These are phyloP conservation scores for Fusarium concolor DNA, from an alignment of 2,329 filamentous ascomycete species.

Conservation along the genomic window DNA sequence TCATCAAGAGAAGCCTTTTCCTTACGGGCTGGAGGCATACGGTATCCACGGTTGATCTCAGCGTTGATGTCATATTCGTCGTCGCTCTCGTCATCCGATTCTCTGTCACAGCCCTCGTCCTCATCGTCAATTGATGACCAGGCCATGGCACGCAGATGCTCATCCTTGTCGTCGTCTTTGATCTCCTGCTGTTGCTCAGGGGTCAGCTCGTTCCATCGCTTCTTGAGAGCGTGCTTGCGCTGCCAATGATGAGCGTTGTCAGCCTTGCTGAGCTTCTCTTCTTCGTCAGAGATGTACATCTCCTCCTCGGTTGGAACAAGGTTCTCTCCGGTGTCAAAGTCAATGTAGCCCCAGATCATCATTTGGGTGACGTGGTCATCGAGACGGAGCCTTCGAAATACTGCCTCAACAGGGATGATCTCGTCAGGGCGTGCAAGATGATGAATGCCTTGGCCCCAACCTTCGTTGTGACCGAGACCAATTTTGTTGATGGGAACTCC, in stretches of 20 bases:
- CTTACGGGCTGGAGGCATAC: conserved; percentile 21
- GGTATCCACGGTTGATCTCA: conserved; percentile 35
- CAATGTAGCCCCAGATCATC: conserved; percentile 71
- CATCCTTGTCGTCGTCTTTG: conserved; percentile 51
- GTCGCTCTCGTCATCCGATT: conserved; percentile 28
- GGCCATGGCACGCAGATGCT: conserved; percentile 51
- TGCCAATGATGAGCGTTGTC: conserved; percentile 57
- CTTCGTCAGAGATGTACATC: conserved; percentile 64
- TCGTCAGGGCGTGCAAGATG: conserved; percentile 69
- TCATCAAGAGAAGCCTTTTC: background rate
- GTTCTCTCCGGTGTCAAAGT: conserved; percentile 63
- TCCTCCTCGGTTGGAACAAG: conserved; percentile 63
- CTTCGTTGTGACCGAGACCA: conserved; percentile 65
- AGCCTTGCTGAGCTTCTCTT: conserved; percentile 48
- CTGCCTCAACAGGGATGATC: conserved; percentile 67
- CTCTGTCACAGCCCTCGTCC: conserved; percentile 31
- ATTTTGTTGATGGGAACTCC: conserved; percentile 65
- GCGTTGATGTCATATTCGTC: conserved; percentile 32
- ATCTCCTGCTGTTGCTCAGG: conserved; percentile 54
- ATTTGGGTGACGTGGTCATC: conserved; percentile 66
- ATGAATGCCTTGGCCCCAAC: conserved; percentile 62
- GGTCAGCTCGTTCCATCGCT: conserved; percentile 55
- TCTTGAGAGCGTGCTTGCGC: conserved; percentile 59
- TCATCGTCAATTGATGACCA: conserved; percentile 47
- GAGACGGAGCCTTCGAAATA: conserved; percentile 64